phyloP scores from a whole-genome alignment of 371 early-diverging fungal species.

The Mortierella sp. region DNA sequence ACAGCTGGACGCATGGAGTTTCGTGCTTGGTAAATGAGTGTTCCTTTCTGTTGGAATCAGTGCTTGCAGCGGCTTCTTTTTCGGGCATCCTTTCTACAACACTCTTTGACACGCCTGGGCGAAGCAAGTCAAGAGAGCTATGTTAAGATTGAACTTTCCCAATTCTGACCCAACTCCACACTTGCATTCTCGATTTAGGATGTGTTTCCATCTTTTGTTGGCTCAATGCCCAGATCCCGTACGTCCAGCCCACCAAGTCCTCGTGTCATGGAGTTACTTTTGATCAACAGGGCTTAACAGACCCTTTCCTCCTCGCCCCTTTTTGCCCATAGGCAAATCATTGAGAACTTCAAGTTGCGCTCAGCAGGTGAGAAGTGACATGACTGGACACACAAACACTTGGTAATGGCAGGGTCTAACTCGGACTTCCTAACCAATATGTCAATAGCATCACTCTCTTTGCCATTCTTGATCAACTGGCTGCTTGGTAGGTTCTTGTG shows the following conservation, averaged over 20 bases:
- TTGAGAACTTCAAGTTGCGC: conserved; percentile 66
- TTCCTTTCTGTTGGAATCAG: neutral
- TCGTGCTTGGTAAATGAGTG: conserved; percentile 52
- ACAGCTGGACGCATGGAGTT: conserved; percentile 54
- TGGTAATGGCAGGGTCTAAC: no score
- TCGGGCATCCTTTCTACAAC: neutral
- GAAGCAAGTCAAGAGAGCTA: no score
- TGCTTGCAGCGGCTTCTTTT: neutral
- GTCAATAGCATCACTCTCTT: conserved; percentile 60
- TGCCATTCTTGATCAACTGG: conserved; percentile 73
- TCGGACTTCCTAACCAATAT: neutral
- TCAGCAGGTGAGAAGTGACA: conserved; percentile 50
- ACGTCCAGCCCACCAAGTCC: conserved; percentile 51
- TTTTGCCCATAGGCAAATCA: conserved; percentile 60
- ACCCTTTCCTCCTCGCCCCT: no score
- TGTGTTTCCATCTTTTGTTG: conserved; percentile 77
- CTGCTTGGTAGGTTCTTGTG: conserved; percentile 58
- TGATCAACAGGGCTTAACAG: no score
- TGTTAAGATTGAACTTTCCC: neutral
- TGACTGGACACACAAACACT: no score
- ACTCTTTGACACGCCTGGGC: no score
- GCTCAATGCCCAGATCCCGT: conserved; percentile 85
- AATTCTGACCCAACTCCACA: neutral
- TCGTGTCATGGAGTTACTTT: no score
- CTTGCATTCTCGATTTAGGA: conserved; percentile 53